Base-by-base conservation (phyloP, 805 yeast species). In the Candida ipomoeae region DNA sequence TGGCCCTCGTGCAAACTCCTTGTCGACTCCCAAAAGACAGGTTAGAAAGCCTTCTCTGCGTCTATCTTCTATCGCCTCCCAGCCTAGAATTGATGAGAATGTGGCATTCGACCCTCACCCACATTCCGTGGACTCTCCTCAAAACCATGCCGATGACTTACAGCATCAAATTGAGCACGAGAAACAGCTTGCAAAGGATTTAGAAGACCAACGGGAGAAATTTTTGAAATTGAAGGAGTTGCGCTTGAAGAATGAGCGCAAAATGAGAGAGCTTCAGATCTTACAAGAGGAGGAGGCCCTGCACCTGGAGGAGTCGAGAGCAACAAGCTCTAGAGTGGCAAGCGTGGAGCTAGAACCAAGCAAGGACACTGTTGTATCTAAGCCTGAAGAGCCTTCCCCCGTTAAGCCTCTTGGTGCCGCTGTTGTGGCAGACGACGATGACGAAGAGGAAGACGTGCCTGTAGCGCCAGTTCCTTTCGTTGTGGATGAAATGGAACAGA, bases 151-250 rank as follows among this genome's bases (percentile, higher is more conserved):
- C 43, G 55, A 62, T 49, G 64, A 52, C 39, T 58, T 73, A 26
- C 66, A 69, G 50, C 55, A 64, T 48, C 68, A 74, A 55, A 62
- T 75, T 18, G 71, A 65, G 42, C 57, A 69, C 49, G 80, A 78
- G 55, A 68, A 68, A 58, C 61, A 59, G 17, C 51, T 67, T 48
- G 74, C 74, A 21, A 65, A 63, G 39, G 66, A 70, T 49, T 56
- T 75, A 46, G 80, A 75, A 55, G 50, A 55, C 17, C 66, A 68
- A 51, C 68, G 71, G 35, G 55, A 65, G 31, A 74, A 71, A 48
- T 71, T 65, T 52, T 73, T 70, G 51, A 56, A 60, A 32, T 62
- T 72, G 55, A 66, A 65, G 49, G 40, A 52, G 48, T 52, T 58
- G 53, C 61, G 69, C 42, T 51, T 64, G 32, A 62, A 61, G 38